Base-by-base conservation (phyloP, 257 asterid species). In the Rauvolfia tetraphylla region DNA sequence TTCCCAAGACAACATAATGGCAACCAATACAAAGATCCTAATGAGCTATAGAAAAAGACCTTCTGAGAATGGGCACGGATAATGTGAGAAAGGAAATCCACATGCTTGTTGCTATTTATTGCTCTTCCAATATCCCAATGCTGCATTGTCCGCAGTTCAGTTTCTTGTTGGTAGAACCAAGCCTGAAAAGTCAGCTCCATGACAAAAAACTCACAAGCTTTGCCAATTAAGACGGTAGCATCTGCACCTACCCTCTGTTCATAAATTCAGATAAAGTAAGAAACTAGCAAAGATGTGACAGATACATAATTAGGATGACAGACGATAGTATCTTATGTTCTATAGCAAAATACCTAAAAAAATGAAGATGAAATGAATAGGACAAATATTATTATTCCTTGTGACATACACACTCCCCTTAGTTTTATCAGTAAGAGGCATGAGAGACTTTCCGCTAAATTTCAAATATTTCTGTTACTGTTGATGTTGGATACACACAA, bases 201-300 rank as follows among this genome's bases (percentile, higher is more conserved):
- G 8, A 86, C 71, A 18, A 86, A 80, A 29, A 83, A 29, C 75
- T 83, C 90, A 48, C 80, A 63, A 62, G 88, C 89, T 78, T 85
- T 87, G 1, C 78, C 84, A 18, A 83, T 15, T 48, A 85, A 67
- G 65, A 82, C 75, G 0, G 83, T 81, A 18, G 90, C 76, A 69
- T 84, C 84, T 31, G 80, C 81, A 34, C 86, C 84, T n/a, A 84
- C 77, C 88, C 84, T 86, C 88, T 86, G 81, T n/a, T 36, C 23
- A 73, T 4, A 49, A 46, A 72, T 29, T 39, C 48, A 39, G 11
- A 42, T 34, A 25, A 20, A 12, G 68, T 59, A 41, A 75, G 36
- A 66, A 77, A 44, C 23, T 0, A 11, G 31, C 41, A 12, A 51
- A 77, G 25, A 33, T 36, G 10, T n/a, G 33, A 44, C 4, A 23